Evolutionary conservation across 108 stramenopile species (phyloP), one percentile per base, ranked within the genome.

Genomic region (Nitzschia inconspicua): DNA sequence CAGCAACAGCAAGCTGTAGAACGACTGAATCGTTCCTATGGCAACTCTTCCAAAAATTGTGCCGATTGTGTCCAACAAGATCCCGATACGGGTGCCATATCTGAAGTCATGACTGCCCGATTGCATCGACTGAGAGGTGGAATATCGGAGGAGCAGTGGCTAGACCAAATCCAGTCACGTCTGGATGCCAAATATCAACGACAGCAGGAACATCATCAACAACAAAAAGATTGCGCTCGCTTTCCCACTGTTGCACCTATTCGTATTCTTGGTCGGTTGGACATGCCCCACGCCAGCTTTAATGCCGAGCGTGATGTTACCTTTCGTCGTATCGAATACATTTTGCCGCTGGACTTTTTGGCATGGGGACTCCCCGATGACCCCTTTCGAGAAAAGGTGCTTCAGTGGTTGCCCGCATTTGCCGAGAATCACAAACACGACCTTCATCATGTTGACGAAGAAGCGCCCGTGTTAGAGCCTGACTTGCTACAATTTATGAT

Each of bases 241-340:
- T 13, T 35, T 14, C 34, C 27, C 14, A 4, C 35, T 31, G 51
- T 55, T 32, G 79, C 73, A 13, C 53, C 58, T 28, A 71, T 90
- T 51, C 76, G 77, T 23, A 70, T 90, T 31, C 72, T 90, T 42
- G 89, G 85, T 14, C 73, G 89, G 52, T 73, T 77, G 26, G 47
- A 60, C 3, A 73, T 86, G 42, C 58, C 74, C 0, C 64, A 80
- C 23, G 47, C 44, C 3, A 77, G 73, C 18, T 92, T 92, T 57
- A 92, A 86, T 64, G 80, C 90, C 20, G 90, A 92, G 70, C 79
- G 61, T 48, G 90, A 92, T 65, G 52, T 81, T 32, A 66, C 71
- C 2, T 76, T 78, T 65, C 76, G 90, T 20, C 72, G 90, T 4
- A 63, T 85, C 4, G 87, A 92, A 59, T 92, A 88, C 36, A 59